phyloP scores from a whole-genome alignment of 2,329 filamentous ascomycete species.

The Helicocarpus griseus region DNA sequence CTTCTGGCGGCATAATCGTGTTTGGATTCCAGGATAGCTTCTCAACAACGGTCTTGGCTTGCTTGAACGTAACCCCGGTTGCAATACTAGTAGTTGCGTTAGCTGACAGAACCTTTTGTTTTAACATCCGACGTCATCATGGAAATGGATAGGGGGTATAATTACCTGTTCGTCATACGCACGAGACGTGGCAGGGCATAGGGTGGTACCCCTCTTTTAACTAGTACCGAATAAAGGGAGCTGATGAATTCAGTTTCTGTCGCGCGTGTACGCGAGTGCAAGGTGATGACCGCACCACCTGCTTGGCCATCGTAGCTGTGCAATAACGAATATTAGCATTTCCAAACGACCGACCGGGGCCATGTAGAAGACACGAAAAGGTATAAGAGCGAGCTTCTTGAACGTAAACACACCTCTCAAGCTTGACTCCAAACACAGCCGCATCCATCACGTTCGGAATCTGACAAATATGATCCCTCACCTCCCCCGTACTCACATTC shows the following conservation, averaged over 20 bases:
- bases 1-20: neutral
- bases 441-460: conserved; percentile 62
- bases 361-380: no score
- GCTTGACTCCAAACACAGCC: conserved; percentile 67
- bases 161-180: conserved; percentile 37
- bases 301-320: conserved; percentile 74
- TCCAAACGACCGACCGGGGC: neutral
- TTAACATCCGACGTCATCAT: neutral
- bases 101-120: neutral
- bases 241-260: conserved; percentile 28
- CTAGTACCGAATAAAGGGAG: conserved; percentile 29
- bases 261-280: conserved; percentile 25
- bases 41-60: conserved; percentile 36
- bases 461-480: conserved; percentile 61
- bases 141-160: no score
- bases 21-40: conserved; percentile 33
- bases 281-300: conserved; percentile 64
- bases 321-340: conserved; percentile 42
- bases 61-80: conserved; percentile 42
- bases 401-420: conserved; percentile 24
- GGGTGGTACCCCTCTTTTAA: conserved; percentile 35
- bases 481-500: conserved; percentile 72
- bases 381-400: neutral
- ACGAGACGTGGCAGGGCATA: conserved; percentile 41
- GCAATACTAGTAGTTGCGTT: conserved; percentile 18